Conservation (phyloP, 257 asterid species). For the Gentiana straminea region DNA sequence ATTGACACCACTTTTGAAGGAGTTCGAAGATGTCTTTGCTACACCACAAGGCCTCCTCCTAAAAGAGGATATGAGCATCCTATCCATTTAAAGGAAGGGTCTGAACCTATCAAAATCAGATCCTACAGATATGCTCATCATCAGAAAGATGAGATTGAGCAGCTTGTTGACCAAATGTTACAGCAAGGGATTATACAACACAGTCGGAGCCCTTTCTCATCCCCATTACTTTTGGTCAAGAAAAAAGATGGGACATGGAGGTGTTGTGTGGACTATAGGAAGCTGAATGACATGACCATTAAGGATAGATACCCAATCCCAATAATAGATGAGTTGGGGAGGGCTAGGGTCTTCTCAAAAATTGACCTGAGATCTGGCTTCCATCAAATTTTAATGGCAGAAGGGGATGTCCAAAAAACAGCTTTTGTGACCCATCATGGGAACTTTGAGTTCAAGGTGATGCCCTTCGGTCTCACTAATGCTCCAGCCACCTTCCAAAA, state of each 20-base stretch:
- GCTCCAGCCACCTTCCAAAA: too few relatives aligned
- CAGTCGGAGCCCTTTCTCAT: not conserved
- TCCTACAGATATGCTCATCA: too few relatives aligned
- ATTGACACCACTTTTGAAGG: too few relatives aligned
- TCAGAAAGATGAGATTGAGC: not conserved
- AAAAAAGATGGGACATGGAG: not conserved
- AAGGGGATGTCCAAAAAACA: not conserved
- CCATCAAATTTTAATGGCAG: too few relatives aligned
- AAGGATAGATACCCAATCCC: conserved; percentile 1
- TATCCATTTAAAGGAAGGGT: not conserved
- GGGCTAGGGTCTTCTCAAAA: too few relatives aligned
- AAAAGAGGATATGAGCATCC: not conserved
- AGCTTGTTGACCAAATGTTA: not conserved
- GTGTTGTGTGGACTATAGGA: too few relatives aligned
- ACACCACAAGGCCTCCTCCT: not conserved
- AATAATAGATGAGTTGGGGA: not conserved
- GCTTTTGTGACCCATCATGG: not conserved
- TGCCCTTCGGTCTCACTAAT: too few relatives aligned
- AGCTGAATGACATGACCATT: not conserved
- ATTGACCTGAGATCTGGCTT: too few relatives aligned
- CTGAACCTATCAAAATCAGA: not conserved
- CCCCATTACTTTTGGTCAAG: not conserved
- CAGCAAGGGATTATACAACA: not conserved
- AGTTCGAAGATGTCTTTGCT: too few relatives aligned
- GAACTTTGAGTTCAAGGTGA: too few relatives aligned